Base-by-base conservation (phyloP, 306 rosid species). In the Canavalia ensiformis region DNA sequence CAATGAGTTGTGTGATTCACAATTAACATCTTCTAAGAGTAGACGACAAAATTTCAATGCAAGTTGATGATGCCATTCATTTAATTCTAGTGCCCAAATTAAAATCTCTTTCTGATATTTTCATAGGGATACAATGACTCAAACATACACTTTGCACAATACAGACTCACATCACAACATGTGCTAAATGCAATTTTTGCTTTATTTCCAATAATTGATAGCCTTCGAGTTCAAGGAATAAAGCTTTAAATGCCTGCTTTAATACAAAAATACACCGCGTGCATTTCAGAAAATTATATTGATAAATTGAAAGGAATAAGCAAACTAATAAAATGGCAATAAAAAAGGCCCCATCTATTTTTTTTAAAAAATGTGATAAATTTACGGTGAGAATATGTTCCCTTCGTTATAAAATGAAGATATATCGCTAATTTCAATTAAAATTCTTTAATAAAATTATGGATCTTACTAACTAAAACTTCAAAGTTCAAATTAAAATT, bases 41-140 rank as follows among this genome's bases (percentile, higher is more conserved):
- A 83, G 0, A 41, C 76, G 72, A 84, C 89, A 80, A 83, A 67
- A 42, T 76, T 11, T 86, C 72, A 35, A 50, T 67, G 35, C 83
- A 85, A 59, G n/a, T 59, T 39, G 6, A 37, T 25, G 7, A 60
- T 65, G 63, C 28, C 34, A 0, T 9, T 51, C 7, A 45, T 69
- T 70, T 58, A 71, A 54, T 78, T 68, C 25, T 55, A 28, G 65
- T 9, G 60, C 9, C 46, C 39, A 55, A 18, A 18, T 18, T 18
- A 18, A 57, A 55, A 41, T 72, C 74, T 54, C 41, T 83, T 63
- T 34, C 51, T 30, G 34, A 0, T 25, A 10, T 31, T 59, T 68
- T 74, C 69, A 79, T 2, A 8, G 11, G 39, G 82, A 50, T 47
- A 6, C 3, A 18, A 34, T 39, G 58, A 59, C 30, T 35, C 51